Percentiles rank a stretch among this genome's conserved stretches.
Conservation (phyloP, 345 rosid genomes). For the Lepidium aucheri region DNA sequence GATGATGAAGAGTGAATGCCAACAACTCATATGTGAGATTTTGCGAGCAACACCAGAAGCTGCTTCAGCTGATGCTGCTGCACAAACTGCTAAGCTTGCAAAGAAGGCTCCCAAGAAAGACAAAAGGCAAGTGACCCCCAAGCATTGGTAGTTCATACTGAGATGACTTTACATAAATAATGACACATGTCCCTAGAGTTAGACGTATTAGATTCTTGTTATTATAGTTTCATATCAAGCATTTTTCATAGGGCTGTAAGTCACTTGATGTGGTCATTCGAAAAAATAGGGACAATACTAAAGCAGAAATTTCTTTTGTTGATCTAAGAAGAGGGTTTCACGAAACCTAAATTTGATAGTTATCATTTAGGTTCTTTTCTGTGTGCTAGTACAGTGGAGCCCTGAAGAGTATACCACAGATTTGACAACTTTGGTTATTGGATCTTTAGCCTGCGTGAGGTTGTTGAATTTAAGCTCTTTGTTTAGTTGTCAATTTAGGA, state of each 20-base stretch:
- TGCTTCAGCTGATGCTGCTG: slow-evolving; percentile 94
- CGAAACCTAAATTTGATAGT: not conserved
- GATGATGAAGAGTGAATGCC: slow-evolving; percentile 82
- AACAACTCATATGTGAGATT: slow-evolving; percentile 98
- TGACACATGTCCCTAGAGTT: not conserved
- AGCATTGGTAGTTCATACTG: slow-evolving; percentile 6
- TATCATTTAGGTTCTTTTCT: not conserved
- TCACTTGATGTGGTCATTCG: slow-evolving; percentile 7
- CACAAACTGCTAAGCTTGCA: slow-evolving; percentile 94
- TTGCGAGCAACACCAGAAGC: slow-evolving; percentile 99
- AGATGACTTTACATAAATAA: slow-evolving; percentile 1
- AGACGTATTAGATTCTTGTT: slow-evolving; percentile 7
- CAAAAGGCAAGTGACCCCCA: slow-evolving; percentile 53
- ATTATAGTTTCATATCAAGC: not conserved
- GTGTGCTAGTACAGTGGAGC: not conserved
- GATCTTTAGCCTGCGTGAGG: not conserved
- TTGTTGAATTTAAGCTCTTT: not conserved
- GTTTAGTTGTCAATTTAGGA: not conserved
- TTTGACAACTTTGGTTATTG: not conserved
- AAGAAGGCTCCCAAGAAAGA: slow-evolving; percentile 69
- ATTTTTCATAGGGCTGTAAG: not conserved
- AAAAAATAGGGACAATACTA: not conserved
- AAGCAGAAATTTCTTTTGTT: not conserved
- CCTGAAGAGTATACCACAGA: not conserved
- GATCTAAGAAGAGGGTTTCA: not conserved